phyloP scores from a whole-genome alignment of 2,329 filamentous ascomycete genomes.

The Rasamsonia emersonii region DNA sequence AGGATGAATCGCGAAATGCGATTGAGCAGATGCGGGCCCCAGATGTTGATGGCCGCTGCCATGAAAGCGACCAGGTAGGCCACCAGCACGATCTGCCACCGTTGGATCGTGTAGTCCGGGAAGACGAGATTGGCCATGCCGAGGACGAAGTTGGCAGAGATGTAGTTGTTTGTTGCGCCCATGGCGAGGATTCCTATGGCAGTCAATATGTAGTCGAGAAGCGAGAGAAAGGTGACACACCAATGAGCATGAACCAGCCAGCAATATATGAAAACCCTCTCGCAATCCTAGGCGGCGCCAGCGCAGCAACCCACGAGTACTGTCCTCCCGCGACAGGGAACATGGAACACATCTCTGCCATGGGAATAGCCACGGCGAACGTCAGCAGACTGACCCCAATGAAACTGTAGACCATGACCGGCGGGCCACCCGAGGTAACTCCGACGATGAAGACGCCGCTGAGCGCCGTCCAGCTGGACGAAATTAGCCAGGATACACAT shows the following conservation, averaged over 20 bases:
- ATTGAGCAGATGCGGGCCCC: conserved; percentile 43
- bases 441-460: conserved; percentile 50
- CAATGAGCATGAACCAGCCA: conserved; percentile 44
- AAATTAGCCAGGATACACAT: not conserved
- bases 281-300: conserved; percentile 42
- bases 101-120: conserved; percentile 43
- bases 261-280: conserved; percentile 38
- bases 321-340: conserved; percentile 50
- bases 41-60: conserved; percentile 42
- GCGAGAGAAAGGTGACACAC: conserved; percentile 16
- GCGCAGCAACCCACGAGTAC: conserved; percentile 50
- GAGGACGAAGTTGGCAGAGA: conserved; percentile 48
- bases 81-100: conserved; percentile 49
- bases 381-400: conserved; percentile 44
- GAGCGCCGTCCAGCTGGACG: conserved; percentile 45
- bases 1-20: conserved; percentile 43
- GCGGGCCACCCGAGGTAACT: conserved; percentile 47
- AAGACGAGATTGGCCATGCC: conserved; percentile 47
- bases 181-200: conserved; percentile 39
- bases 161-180: conserved; percentile 48
- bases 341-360: conserved; percentile 52
- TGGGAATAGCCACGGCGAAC: conserved; percentile 47
- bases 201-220: conserved; percentile 6
- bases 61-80: conserved; percentile 42
- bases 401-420: conserved; percentile 53